phyloP scores from a whole-genome alignment of 2,329 filamentous ascomycete genomes.

The Tolypocladium nubicola region DNA sequence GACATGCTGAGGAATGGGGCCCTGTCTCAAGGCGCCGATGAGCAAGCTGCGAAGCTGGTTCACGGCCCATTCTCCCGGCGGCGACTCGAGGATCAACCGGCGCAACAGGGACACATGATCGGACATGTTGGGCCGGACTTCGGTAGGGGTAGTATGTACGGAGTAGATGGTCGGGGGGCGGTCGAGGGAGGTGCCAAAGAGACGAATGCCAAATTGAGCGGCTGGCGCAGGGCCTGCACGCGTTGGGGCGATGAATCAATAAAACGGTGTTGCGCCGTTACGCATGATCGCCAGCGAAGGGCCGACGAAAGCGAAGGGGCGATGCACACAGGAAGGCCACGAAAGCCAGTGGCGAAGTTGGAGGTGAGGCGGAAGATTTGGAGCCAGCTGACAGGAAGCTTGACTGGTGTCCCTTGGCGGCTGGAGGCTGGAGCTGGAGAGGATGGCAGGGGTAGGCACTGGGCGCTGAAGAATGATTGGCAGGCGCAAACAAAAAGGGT shows the following conservation, averaged over 20 bases:
- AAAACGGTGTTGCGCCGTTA: background rate
- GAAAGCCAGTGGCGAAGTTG: conserved; percentile 12
- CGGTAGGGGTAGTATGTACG: background rate
- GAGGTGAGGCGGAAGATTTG: background rate
- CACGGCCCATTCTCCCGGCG: conserved; percentile 84
- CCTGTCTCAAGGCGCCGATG: conserved; percentile 81
- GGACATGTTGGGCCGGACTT: conserved; percentile 29
- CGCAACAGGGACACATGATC: conserved; percentile 39
- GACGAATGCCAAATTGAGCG: background rate
- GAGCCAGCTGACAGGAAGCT: background rate
- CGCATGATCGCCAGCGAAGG: background rate
- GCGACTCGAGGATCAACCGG: conserved; percentile 74
- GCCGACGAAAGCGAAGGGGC: background rate
- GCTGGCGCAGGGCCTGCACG: background rate
- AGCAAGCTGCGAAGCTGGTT: conserved; percentile 70
- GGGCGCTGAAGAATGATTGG: background rate
- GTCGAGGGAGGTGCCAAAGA: background rate
- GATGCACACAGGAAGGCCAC: conserved; percentile 8
- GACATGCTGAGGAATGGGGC: conserved; percentile 86
- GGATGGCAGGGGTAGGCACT: background rate
- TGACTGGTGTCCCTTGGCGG: background rate
- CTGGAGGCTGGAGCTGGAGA: background rate
- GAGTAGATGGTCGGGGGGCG: background rate
- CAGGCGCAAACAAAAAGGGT: background rate
- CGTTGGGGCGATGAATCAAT: background rate